Evolutionary conservation across 805 yeast genomes (phyloP), one percentile per base, ranked within the genome.

Genomic region (Isabelozyma rhagii): DNA sequence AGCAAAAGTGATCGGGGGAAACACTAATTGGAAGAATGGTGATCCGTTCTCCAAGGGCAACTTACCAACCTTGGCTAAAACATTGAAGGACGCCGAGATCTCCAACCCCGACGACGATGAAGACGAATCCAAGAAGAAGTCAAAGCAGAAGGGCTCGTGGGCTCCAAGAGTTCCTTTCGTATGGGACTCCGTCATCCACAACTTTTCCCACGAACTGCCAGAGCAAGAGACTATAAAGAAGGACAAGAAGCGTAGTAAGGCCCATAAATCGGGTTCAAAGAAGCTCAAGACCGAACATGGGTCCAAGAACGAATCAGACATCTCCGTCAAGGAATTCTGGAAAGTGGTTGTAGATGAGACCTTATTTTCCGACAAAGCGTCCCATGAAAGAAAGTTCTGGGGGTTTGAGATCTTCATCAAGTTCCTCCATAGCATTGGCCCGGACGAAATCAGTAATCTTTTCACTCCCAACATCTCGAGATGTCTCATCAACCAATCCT

Each of bases 331-430:
- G 43, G 94, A 88, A 47, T 91, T 93, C 64, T 91, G 96, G 96
- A 80, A 82, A 56, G 72, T 77, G 3, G 84, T 83, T 5, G 80
- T 93, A 13, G 97, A 93, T 62, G 94, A 90, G 58, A 79, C 87
- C 4, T 81, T 88, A 51, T 92, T 93, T 57, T 74, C 88, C 5
- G 82, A 81, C 38, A 82, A 84, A 55, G 77, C 97, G 0, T 90
- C 97, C 1, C 81, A 85, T 31, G 97, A 92, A 64, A 76, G 97
- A 50, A 93, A 92, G 64, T 88, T 78, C 65, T 81, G 89, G 80
- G 98, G 97, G 0, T 82, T 92, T 58, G 87, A 87, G 56, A 78
- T 91, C 9, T 82, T 92, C 52, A 74, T 69, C 41, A 70, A 75
- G 46, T 75, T 83, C 48, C 62, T 84, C 41, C 48, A 46, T 2